These are phyloP conservation scores for Haplosporangium sp. DNA, from an alignment of 371 early-diverging fungal genomes.

Conservation along the genomic window DNA sequence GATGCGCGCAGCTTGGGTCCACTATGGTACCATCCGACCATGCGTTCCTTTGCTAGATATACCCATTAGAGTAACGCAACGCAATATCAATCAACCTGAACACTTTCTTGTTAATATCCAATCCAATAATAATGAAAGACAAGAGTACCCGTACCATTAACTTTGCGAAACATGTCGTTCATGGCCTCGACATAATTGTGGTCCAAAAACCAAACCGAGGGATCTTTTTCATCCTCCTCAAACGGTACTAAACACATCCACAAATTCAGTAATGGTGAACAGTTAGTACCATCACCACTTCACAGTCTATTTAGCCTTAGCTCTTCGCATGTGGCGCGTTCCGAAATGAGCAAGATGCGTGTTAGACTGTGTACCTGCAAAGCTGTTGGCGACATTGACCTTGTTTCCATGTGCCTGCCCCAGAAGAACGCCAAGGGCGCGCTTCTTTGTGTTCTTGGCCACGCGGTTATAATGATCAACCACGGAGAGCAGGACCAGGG, in stretches of 20 bases:
- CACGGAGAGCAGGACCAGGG: slow-evolving; percentile 97
- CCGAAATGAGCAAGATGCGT: too few species aligned
- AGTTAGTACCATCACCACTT: too few species aligned
- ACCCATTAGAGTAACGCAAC: background rate
- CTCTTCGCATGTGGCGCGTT: too few species aligned
- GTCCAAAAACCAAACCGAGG: slow-evolving; percentile 98
- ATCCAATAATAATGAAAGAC: background rate
- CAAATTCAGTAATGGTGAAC: too few species aligned
- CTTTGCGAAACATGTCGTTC: slow-evolving; percentile 99
- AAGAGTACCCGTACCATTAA: slow-evolving; percentile 80
- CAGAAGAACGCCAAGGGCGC: slow-evolving; percentile 99
- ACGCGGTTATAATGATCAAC: slow-evolving; percentile 99
- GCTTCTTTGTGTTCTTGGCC: slow-evolving; percentile 93
- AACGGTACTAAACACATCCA: slow-evolving; percentile 99
- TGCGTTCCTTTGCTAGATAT: slow-evolving; percentile 91
- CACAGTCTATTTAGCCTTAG: background rate
- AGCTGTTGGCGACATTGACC: slow-evolving; percentile 98
- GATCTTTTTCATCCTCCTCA: slow-evolving; percentile 98
- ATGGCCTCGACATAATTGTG: slow-evolving; percentile 99
- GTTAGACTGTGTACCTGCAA: slow-evolving; percentile 94
- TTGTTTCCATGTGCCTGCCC: slow-evolving; percentile 92
- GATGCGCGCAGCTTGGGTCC: slow-evolving; percentile 97
- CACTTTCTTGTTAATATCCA: background rate
- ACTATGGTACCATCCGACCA: slow-evolving; percentile 99
- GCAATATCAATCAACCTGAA: background rate